A percentile compares a stretch with the other conserved stretches of the same genome.
Evolutionary conservation across 768 basidiomycete species (phyloP).

Genomic region (Trametes gibbosa): DNA sequence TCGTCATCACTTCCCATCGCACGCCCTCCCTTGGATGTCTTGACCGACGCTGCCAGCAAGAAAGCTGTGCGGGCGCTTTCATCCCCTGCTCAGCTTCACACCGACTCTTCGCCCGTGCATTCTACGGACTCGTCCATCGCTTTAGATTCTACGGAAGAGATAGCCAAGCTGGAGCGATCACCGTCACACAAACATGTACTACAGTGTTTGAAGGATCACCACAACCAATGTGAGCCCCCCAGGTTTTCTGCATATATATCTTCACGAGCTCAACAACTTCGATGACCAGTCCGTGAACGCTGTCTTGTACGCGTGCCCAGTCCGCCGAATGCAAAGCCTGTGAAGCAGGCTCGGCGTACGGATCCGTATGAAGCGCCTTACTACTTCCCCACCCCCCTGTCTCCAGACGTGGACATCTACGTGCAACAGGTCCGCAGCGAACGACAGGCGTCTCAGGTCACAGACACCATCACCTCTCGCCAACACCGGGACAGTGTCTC

Average conservation of each 20-base stretch:
- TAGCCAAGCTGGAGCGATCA: background rate
- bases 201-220: conserved; percentile 2
- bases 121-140: background rate
- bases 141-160: background rate
- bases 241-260: background rate
- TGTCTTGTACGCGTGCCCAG: conserved; percentile 13
- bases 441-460: background rate
- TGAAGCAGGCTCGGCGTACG: conserved; percentile 35
- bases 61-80: background rate
- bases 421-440: conserved; percentile 18
- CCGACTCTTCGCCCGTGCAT: background rate
- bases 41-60: background rate
- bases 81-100: background rate
- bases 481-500: conserved; percentile 3
- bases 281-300: conserved; percentile 10
- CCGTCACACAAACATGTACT: background rate
- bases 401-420: conserved; percentile 36
- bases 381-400: conserved; percentile 51
- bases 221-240: conserved; percentile 1
- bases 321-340: conserved; percentile 6
- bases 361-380: conserved; percentile 65
- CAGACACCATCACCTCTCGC: background rate
- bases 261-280: background rate
- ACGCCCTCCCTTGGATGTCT: background rate
- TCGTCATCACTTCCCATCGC: background rate